A percentile compares a stretch with the other conserved stretches of the same genome.
These are phyloP conservation scores for Monascus ruber DNA, from an alignment of 2,329 filamentous ascomycete species.

Conservation along the genomic window DNA sequence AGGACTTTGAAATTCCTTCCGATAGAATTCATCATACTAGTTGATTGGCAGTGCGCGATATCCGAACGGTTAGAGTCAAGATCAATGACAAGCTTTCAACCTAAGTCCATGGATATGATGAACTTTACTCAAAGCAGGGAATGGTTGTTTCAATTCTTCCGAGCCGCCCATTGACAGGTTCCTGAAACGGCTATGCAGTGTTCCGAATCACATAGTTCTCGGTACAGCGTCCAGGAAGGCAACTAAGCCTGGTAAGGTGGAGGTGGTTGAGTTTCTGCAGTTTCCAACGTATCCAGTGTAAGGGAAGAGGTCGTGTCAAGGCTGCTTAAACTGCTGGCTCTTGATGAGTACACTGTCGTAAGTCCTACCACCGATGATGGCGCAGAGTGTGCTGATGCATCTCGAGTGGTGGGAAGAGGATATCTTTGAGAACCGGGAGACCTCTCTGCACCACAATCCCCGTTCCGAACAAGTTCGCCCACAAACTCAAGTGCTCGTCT, in stretches of 20 bases:
- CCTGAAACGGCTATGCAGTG: too few species aligned
- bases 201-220: too few species aligned
- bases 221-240: too few species aligned
- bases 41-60: too few species aligned
- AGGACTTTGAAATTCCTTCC: too few species aligned
- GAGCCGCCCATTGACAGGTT: too few species aligned
- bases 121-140: too few species aligned
- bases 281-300: conserved; percentile 17
- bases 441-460: conserved; percentile 13
- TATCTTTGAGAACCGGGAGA: conserved; percentile 1
- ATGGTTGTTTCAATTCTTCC: too few species aligned
- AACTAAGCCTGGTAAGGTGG: conserved; percentile 6
- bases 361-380: conserved; percentile 13
- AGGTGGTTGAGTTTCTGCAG: conserved; percentile 9
- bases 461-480: conserved; percentile 34
- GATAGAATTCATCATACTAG: too few species aligned
- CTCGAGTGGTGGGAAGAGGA: conserved; percentile 3
- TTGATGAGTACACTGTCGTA: conserved; percentile 15
- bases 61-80: too few species aligned
- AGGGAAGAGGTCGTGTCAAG: conserved; percentile 15
- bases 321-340: conserved; percentile 17
- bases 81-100: too few species aligned
- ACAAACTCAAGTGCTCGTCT: conserved; percentile 43
- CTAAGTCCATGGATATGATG: too few species aligned
- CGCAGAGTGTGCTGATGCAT: conserved; percentile 5